phyloP scores from a whole-genome alignment of 1,284 basidiomycete species.

The Hemileia vastatrix region DNA sequence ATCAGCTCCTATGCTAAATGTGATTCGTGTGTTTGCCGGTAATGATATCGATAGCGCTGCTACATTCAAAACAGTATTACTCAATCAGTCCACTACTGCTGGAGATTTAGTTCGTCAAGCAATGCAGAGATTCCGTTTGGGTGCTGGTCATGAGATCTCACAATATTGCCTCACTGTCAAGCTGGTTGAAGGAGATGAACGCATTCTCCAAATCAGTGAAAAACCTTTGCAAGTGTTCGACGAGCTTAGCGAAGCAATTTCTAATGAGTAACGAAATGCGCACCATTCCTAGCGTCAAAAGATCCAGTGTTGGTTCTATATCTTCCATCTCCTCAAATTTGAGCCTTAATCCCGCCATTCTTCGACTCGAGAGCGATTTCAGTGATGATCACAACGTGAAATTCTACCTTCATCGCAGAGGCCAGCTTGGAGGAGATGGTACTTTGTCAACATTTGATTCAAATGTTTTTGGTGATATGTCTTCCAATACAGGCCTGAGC shows the following conservation, averaged over 20 bases:
- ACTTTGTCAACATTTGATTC: no score
- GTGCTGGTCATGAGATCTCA: constrained; percentile 47
- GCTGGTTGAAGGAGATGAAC: constrained; percentile 70
- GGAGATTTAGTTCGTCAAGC: constrained; percentile 79
- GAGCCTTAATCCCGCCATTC: constrained; percentile 76
- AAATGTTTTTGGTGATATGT: no score
- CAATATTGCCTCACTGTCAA: constrained; percentile 80
- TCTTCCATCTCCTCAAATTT: constrained; percentile 82
- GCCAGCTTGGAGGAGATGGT: no score
- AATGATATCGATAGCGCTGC: constrained; percentile 76
- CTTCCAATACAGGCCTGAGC: no score
- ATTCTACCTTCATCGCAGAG: constrained; percentile 79
- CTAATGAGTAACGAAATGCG: constrained; percentile 34
- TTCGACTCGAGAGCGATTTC: constrained; percentile 82
- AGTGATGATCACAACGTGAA: constrained; percentile 93
- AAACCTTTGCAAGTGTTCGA: constrained; percentile 80
- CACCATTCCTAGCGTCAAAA: constrained; percentile 67
- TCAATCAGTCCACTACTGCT: constrained; percentile 74
- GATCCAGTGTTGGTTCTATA: constrained; percentile 85
- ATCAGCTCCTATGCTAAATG: constrained; percentile 81
- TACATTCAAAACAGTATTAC: constrained; percentile 92
- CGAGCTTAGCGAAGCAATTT: constrained; percentile 58
- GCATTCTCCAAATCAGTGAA: constrained; percentile 60
- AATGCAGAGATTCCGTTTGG: constrained; percentile 77
- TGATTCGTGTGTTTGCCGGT: constrained; percentile 89